Evolutionary conservation across 2,329 filamentous ascomycete genomes (phyloP).

Genomic region (Fusarium sp.): DNA sequence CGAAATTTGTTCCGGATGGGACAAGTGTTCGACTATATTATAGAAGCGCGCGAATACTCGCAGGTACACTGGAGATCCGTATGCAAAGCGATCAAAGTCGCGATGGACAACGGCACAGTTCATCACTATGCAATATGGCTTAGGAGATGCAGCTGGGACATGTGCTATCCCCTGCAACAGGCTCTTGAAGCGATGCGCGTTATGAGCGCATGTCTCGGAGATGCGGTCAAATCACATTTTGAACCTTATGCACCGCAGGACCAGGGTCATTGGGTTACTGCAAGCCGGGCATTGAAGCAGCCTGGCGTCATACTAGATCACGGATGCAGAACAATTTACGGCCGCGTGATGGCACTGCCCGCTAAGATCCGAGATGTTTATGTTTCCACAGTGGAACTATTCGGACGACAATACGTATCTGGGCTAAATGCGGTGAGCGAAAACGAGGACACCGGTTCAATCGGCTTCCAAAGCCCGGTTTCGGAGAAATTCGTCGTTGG

Average conservation of each 20-base stretch:
- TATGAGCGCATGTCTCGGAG: neutral
- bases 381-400: neutral
- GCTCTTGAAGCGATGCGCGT: neutral
- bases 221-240: neutral
- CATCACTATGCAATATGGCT: neutral
- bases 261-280: neutral
- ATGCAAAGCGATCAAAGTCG: neutral
- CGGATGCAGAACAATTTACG: neutral
- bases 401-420: neutral
- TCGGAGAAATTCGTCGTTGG: neutral
- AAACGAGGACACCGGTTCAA: too few species aligned
- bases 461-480: neutral
- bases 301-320: neutral
- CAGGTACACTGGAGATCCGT: neutral
- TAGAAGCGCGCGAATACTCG: neutral
- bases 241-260: neutral
- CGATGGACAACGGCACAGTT: neutral
- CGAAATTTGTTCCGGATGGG: neutral
- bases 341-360: neutral
- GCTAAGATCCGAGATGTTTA: neutral
- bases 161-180: neutral
- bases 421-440: neutral
- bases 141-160: neutral
- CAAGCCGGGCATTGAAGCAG: neutral
- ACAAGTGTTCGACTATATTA: neutral